Percentiles rank a stretch among this genome's conserved stretches.
phyloP scores from a whole-genome alignment of 1,139 yeast species.

The Pichia sp. region DNA sequence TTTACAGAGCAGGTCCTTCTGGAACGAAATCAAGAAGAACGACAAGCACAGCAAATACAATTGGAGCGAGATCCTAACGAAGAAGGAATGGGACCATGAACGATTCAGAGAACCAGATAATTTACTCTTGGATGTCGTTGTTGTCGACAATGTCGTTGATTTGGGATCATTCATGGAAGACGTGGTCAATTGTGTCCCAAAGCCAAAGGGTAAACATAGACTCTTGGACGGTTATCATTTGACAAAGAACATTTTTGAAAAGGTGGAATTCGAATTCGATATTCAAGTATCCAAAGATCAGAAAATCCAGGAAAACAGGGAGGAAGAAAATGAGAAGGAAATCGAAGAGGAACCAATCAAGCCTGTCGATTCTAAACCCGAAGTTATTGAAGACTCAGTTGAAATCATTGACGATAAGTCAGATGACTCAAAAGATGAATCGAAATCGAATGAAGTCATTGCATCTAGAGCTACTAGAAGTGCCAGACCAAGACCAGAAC shows the following conservation, averaged over 20 bases:
- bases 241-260: slow-evolving; percentile 32
- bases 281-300: background rate
- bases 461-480: slow-evolving; percentile 6
- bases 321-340: background rate
- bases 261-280: slow-evolving; percentile 11
- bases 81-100: slow-evolving; percentile 15
- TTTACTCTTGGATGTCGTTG: slow-evolving; percentile 9
- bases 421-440: background rate
- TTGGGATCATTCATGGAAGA: slow-evolving; percentile 32
- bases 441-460: background rate
- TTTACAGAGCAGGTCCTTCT: slow-evolving; percentile 4
- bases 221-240: slow-evolving; percentile 50
- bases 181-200: slow-evolving; percentile 24
- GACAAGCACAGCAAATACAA: slow-evolving; percentile 13
- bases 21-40: slow-evolving; percentile 2
- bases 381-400: slow-evolving; percentile 1
- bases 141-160: slow-evolving; percentile 15
- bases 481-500: slow-evolving; percentile 7
- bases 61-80: slow-evolving; percentile 19
- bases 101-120: slow-evolving; percentile 11
- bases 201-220: slow-evolving; percentile 38
- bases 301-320: background rate
- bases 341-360: slow-evolving; percentile 1
- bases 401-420: background rate
- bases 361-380: slow-evolving; percentile 7